A percentile compares a stretch with the other conserved stretches of the same genome.
These are phyloP conservation scores for Trichoderma hamatum DNA, from an alignment of 2,329 filamentous ascomycete species.

Conservation along the genomic window DNA sequence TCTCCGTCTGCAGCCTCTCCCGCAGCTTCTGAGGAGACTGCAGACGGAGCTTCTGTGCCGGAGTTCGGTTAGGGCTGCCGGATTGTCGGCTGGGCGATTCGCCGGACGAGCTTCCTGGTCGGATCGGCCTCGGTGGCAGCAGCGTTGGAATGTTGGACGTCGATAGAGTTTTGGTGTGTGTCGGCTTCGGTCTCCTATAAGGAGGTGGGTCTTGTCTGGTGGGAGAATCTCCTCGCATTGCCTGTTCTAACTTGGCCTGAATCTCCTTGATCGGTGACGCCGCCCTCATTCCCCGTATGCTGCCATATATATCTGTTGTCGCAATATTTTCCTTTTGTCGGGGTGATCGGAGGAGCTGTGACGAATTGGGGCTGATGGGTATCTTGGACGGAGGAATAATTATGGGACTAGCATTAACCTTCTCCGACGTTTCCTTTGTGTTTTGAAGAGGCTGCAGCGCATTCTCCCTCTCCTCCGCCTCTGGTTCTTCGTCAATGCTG, in stretches of 20 bases:
- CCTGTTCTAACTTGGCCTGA: slow-evolving; percentile 26
- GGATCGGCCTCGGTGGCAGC: slow-evolving; percentile 53
- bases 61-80: slow-evolving; percentile 38
- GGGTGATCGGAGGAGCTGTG: slow-evolving; percentile 45
- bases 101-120: slow-evolving; percentile 34
- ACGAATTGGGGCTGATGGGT: slow-evolving; percentile 52
- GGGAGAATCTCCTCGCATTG: slow-evolving; percentile 30
- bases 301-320: slow-evolving; percentile 31
- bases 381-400: slow-evolving; percentile 53
- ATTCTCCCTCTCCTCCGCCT: slow-evolving; percentile 9
- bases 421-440: slow-evolving; percentile 58
- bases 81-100: slow-evolving; percentile 34
- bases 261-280: slow-evolving; percentile 26
- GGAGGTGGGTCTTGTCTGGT: slow-evolving; percentile 31
- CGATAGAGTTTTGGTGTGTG: slow-evolving; percentile 56
- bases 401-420: slow-evolving; percentile 58
- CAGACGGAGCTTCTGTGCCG: slow-evolving; percentile 62
- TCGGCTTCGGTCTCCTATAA: slow-evolving; percentile 31
- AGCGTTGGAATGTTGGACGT: slow-evolving; percentile 59
- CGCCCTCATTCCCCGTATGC: slow-evolving; percentile 18
- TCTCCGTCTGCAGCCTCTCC: slow-evolving; percentile 82
- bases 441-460: slow-evolving; percentile 54
- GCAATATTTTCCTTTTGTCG: slow-evolving; percentile 51
- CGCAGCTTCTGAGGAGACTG: slow-evolving; percentile 76
- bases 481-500: slow-evolving; percentile 48